Conservation (phyloP, 768 basidiomycete species). For the Albatrellus ellisii region DNA sequence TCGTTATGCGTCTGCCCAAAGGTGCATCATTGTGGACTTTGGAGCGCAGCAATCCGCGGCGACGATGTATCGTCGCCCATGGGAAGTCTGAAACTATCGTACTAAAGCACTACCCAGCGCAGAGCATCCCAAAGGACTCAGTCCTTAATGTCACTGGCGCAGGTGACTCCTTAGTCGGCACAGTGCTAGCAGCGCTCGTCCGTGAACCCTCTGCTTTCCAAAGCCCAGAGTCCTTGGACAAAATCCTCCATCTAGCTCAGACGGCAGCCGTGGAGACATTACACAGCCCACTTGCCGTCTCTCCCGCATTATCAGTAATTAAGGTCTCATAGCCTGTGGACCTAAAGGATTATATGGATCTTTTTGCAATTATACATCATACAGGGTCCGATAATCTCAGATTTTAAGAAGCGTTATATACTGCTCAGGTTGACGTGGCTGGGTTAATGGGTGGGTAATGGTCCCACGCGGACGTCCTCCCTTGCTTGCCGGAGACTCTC, state of each 20-base stretch:
- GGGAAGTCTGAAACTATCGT: slow-evolving; percentile 37
- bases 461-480: slow-evolving; percentile 51
- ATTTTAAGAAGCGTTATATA: background rate
- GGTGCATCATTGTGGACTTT: slow-evolving; percentile 37
- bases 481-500: slow-evolving; percentile 38
- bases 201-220: slow-evolving; percentile 30
- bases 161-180: slow-evolving; percentile 84
- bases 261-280: slow-evolving; percentile 49
- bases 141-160: slow-evolving; percentile 78
- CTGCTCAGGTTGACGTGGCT: background rate
- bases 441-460: slow-evolving; percentile 18
- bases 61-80: slow-evolving; percentile 38
- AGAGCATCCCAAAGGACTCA: slow-evolving; percentile 20
- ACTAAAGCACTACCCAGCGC: slow-evolving; percentile 63
- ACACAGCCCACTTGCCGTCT: slow-evolving; percentile 46
- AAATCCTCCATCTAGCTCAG: slow-evolving; percentile 44
- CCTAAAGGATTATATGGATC: background rate
- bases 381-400: background rate
- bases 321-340: slow-evolving; percentile 1
- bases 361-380: background rate
- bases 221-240: slow-evolving; percentile 30
- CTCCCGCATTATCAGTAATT: slow-evolving; percentile 39
- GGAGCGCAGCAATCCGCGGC: slow-evolving; percentile 31
- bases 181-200: slow-evolving; percentile 53
- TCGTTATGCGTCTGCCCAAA: slow-evolving; percentile 41